These are phyloP conservation scores for Aurantiochytrium sp. DNA, from an alignment of 108 stramenopile genomes.

Conservation along the genomic window DNA sequence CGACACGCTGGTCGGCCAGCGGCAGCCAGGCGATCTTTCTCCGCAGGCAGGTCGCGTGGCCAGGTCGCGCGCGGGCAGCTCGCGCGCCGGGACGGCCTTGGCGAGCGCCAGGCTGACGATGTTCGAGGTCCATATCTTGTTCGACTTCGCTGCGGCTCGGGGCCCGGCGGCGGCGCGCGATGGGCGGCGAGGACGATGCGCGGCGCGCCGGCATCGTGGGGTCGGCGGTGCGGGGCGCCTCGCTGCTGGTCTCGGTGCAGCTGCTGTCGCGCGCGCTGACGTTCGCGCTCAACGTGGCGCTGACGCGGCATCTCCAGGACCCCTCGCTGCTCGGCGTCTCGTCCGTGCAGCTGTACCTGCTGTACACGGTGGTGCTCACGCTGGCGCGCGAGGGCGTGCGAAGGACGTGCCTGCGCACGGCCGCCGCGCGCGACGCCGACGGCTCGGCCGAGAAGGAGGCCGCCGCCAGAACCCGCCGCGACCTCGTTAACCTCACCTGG, in stretches of 20 bases:
- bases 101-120: too few relatives aligned
- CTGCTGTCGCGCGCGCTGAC: slow-evolving; percentile 3
- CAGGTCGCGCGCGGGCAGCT: too few relatives aligned
- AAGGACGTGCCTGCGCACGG: neutral
- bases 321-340: slow-evolving; percentile 4
- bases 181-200: neutral
- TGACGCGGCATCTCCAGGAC: neutral
- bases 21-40: too few relatives aligned
- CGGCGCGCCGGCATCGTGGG: neutral
- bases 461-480: neutral
- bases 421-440: neutral
- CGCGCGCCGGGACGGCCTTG: too few relatives aligned
- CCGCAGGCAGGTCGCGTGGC: too few relatives aligned
- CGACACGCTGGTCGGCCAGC: too few relatives aligned
- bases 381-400: slow-evolving; percentile 22
- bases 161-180: too few relatives aligned
- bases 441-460: neutral
- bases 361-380: neutral
- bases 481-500: slow-evolving; percentile 18
- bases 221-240: neutral
- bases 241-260: neutral
- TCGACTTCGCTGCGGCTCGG: too few relatives aligned
- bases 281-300: neutral
- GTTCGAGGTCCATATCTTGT: too few relatives aligned
- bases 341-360: slow-evolving; percentile 14